Conservation (phyloP, 2,329 filamentous ascomycete genomes). For the Claviceps digitariae region DNA sequence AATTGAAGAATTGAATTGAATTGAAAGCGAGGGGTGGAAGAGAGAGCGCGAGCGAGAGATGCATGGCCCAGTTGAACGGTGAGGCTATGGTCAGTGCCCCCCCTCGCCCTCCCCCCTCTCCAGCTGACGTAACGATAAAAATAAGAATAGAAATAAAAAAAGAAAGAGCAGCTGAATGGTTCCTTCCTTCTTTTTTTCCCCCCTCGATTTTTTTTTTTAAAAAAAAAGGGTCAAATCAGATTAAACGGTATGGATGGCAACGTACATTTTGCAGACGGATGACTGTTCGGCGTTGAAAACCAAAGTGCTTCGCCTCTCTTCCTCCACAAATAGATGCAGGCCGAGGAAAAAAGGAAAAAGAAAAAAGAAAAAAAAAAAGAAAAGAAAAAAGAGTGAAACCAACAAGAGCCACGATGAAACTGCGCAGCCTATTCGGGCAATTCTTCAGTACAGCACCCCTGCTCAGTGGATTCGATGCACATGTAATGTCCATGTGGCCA, state of each 20-base stretch:
- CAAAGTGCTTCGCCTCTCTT: background rate
- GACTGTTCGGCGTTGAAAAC: background rate
- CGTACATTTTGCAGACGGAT: background rate
- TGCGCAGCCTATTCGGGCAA: background rate
- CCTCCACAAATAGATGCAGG: background rate
- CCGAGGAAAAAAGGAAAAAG: too few relatives aligned
- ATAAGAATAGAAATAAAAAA: too few relatives aligned
- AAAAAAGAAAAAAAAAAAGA: too few relatives aligned
- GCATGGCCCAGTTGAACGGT: background rate
- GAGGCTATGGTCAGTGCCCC: too few relatives aligned
- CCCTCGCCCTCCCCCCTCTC: too few relatives aligned
- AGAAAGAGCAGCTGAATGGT: too few relatives aligned
- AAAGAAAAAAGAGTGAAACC: background rate
- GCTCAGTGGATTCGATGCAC: background rate
- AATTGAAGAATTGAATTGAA: too few relatives aligned
- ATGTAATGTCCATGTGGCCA: background rate
- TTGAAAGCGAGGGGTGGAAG: too few relatives aligned
- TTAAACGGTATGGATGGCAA: background rate
- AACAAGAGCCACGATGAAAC: background rate
- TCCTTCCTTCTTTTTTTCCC: too few relatives aligned
- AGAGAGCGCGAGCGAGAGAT: background rate
- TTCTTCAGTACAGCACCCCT: background rate
- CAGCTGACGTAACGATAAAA: too few relatives aligned
- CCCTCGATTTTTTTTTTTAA: too few relatives aligned
- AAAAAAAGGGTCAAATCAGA: too few relatives aligned